Evolutionary conservation across 768 basidiomycete genomes (phyloP), one percentile per base, ranked within the genome.

Genomic region (Podaxis rugospora): DNA sequence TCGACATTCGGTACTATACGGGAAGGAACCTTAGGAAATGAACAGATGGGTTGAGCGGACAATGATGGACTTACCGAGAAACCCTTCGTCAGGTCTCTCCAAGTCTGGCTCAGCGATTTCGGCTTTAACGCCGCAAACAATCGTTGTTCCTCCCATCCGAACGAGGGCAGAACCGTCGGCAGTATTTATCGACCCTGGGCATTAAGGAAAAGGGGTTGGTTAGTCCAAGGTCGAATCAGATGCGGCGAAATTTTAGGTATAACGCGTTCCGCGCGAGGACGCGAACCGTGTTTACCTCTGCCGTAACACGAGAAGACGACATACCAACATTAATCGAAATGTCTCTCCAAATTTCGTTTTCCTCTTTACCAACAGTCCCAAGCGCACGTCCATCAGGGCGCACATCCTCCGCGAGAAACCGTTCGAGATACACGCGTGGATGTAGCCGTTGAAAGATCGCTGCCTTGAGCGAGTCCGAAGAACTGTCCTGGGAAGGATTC

Each of bases 121-220:
- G 13, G 93, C 95, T 70, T 97, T 98, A 65, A 99, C 85, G 0
- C 97, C 97, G 67, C 95, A 98, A 0, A 98, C 92, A 39, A 98
- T 79, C 1, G 93, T 98, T n/a, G 96, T 97, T 51, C 92, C 83
- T 18, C 97, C 97, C 62, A 98, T 71, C 27, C 93, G 80, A 3
- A 98, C 92, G 42, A 99, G 87, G 0, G 95, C 88, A 4, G 95
- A 97, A 0, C 95, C 95, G 64, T 95, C 83, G 0, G 97, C 95
- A 0, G 97, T 98, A 0, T 92, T 89, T 76, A 99, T 90, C 2
- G 95, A 96, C 55, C 94, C 95, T 95, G 51, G 36, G 51, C 57
- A 52, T 40, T 51, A 44, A 7, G 44, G 36, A 18, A 55, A 35
- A 49, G 35, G 35, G 37, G 28, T 4, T 47, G 32, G 53, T 46